Percentiles rank a stretch among this genome's conserved stretches.
These are phyloP conservation scores for Sutorius australiensis DNA, from an alignment of 768 basidiomycete species.

Conservation along the genomic window DNA sequence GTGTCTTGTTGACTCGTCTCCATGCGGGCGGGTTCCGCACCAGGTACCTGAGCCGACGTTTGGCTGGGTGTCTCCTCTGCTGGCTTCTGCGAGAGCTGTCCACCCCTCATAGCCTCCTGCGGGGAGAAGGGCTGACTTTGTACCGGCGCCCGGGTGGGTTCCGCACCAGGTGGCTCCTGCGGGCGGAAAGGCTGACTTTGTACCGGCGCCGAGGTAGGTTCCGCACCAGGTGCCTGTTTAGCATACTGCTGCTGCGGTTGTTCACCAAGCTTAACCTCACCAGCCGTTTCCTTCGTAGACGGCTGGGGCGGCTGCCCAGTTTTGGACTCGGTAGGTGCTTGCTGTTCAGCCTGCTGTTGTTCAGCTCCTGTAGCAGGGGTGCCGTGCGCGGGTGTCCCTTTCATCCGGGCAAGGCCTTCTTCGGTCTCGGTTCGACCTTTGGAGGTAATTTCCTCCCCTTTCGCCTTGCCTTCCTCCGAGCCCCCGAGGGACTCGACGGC, in stretches of 20 bases:
- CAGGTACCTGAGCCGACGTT: too few species aligned
- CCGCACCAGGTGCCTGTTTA: not conserved
- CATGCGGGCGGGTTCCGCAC: too few species aligned
- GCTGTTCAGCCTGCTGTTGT: not conserved
- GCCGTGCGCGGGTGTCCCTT: conserved; percentile 3
- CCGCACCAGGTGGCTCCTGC: not conserved
- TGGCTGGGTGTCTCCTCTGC: too few species aligned
- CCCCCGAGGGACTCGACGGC: conserved; percentile 35
- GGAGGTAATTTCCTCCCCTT: conserved; percentile 35
- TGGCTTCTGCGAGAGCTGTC: too few species aligned
- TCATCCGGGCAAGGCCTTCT: conserved; percentile 35
- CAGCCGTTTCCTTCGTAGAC: not conserved
- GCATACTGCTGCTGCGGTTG: not conserved
- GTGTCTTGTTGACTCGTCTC: not conserved
- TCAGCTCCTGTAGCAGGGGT: not conserved
- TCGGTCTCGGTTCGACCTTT: conserved; percentile 40
- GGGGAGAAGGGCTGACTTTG: too few species aligned
- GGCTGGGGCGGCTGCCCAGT: not conserved
- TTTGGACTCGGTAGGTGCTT: not conserved
- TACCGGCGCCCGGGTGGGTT: not conserved
- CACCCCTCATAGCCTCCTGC: too few species aligned
- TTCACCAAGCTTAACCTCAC: too few species aligned
- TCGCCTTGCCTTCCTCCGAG: conserved; percentile 21
- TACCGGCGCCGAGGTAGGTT: not conserved
- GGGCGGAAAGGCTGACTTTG: too few species aligned